Evolutionary conservation across 176 grass and related monocot genomes (phyloP).

Genomic region (Sorghum bicolor): DNA sequence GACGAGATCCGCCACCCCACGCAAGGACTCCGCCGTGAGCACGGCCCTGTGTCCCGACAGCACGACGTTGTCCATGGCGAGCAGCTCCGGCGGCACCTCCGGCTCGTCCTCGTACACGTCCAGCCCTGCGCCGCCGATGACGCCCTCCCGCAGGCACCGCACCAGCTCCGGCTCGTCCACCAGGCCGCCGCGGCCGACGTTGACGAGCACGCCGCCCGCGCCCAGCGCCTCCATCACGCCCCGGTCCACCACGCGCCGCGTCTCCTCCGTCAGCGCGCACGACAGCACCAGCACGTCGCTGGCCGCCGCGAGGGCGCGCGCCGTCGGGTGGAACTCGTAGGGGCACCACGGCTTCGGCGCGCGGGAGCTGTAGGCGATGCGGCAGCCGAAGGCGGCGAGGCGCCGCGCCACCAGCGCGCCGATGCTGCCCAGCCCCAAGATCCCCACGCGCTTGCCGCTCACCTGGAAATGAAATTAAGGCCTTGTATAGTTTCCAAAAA

Average conservation of each 20-base stretch:
- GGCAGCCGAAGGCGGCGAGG: conserved; percentile 51
- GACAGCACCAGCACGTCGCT: conserved; percentile 54
- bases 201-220: conserved; percentile 44
- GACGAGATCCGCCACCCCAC: background rate
- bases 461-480: too few species aligned
- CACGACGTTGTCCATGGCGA: conserved; percentile 62
- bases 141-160: conserved; percentile 46
- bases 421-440: conserved; percentile 66
- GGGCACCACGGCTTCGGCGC: conserved; percentile 17
- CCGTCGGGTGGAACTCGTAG: conserved; percentile 25
- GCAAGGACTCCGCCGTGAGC: conserved; percentile 42
- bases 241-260: conserved; percentile 24
- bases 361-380: conserved; percentile 52
- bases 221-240: conserved; percentile 67
- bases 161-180: conserved; percentile 76
- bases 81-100: conserved; percentile 43
- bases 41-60: conserved; percentile 57
- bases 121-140: conserved; percentile 47
- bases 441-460: conserved; percentile 63
- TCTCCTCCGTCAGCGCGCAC: conserved; percentile 53
- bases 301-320: conserved; percentile 33
- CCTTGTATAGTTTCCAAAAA: too few species aligned
- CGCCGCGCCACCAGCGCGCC: conserved; percentile 53
- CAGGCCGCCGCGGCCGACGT: conserved; percentile 56
- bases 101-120: conserved; percentile 65